Evolutionary conservation across 176 grass and related monocot species (phyloP), one percentile per base, ranked within the genome.

Genomic region (Carex parvula): DNA sequence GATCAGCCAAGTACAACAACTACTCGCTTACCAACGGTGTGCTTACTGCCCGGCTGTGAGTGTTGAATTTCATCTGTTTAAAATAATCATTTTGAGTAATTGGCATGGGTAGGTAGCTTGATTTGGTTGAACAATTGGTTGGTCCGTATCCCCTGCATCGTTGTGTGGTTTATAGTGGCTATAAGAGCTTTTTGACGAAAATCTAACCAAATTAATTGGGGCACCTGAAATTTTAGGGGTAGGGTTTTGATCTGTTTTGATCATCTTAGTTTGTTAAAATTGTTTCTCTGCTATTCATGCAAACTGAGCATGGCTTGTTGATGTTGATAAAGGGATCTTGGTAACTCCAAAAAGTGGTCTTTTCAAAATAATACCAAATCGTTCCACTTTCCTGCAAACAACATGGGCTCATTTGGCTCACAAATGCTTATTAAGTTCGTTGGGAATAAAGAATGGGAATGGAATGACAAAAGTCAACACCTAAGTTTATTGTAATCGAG

Each of bases 41-140:
- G 21, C 75, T 79, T 33, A 16, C 86, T 4, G 90, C 94, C 15
- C 81, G 90, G 75, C 46, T 88, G 94, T 94, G 69, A 97, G 83
- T 60, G 18, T 0, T 22, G 24, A 7, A 18, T 41, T n/a, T 21
- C n/a, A 70, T 53, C 2, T 53, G 17, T 46, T 39, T 15, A n/a
- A 41, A 70, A 41, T 70, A 11, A 32, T 15, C 26, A 1, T 4
- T 32, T 65, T 7, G 10, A 65, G 22, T 32, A 65, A 32, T 8
- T 5, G n/a, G 10, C 1, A 32, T 32, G 24, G 6, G 3, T 4
- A 32, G 26, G 11, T 29, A 15, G 26, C 10, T 26, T 65, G 11
- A 29, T 22, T 22, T 67, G 26, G 64, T 65, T 64, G 13, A 30
- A 18, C 26, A 39, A 8, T 3, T 69, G 15, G 32, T 17, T 14